Base-by-base conservation (phyloP, 2,329 filamentous ascomycete species). In the Pyrenochaeta sp. region DNA sequence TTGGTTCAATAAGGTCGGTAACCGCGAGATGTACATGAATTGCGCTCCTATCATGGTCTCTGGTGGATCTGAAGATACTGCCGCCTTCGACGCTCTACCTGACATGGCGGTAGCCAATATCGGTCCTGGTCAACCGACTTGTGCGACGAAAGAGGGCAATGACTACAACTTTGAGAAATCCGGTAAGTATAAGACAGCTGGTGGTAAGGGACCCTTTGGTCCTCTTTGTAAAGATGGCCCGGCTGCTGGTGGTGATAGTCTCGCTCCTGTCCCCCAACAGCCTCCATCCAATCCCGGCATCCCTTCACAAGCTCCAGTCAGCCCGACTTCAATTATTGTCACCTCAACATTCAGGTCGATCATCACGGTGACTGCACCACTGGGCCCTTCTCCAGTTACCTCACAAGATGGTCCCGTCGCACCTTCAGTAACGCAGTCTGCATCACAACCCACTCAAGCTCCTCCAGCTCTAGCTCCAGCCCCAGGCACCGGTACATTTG, bases 1-100 rank as follows among this genome's bases (percentile, higher is more conserved):
- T 1, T 97, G 90, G 94, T 88, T 94, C 79, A 97, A 97, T 72
- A 86, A 88, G 56, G 75, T 96, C 4, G 93, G 94, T 4, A 94
- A 96, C 78, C 87, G 92, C 1, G 94, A 98, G 49, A 91, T 97
- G 84, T 98, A 98, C 83, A 96, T 96, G 92, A 95, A 97, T 82
- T 98, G 95, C 66, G 91, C 89, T 0, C 85, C 90, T 0, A 76
- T 96, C 48, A 84, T 80, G 0, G 81, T 97, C 20, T 85, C 85
- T 2, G 79, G 77, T 2, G 78, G 79, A 21, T 71, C 77, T 2
- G 69, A 74, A 33, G 83, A 85, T 32, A 68, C 85, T 47, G 71
- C 79, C 2, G 84, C 82, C 59, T 84, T 88, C 9, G 51, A 67
- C 2, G 35, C 15, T 2, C 87, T 96, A 2, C 91, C 91, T 0